Conservation (phyloP, 441 rosid genomes). For the Croton setiger region DNA sequence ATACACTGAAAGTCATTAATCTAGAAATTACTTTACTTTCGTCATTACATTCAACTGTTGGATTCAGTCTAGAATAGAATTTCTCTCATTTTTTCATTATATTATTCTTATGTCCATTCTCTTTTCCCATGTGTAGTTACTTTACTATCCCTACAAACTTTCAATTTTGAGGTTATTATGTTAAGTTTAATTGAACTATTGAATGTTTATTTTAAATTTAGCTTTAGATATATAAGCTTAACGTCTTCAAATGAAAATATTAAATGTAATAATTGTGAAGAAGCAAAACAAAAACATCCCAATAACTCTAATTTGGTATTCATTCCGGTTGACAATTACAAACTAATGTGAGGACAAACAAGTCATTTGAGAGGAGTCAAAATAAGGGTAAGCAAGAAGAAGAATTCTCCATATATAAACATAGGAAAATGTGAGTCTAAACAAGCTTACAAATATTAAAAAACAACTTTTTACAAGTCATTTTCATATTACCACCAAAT, state of each 20-base stretch:
- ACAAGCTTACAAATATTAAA: constrained; percentile 22
- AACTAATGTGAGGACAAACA: constrained; percentile 7
- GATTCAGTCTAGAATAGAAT: too few species aligned
- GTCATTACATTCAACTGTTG: too few species aligned
- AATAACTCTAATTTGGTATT: too few species aligned
- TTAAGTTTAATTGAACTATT: background rate
- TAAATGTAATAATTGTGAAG: background rate
- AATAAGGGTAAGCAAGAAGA: constrained; percentile 11
- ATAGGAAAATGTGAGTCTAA: background rate
- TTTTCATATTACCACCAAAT: constrained; percentile 19
- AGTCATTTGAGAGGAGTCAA: constrained; percentile 18
- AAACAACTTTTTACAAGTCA: constrained; percentile 21
- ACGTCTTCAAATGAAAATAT: background rate
- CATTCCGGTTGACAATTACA: background rate
- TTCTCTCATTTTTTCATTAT: too few species aligned
- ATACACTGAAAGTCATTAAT: background rate
- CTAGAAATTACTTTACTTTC: background rate
- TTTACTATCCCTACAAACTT: background rate
- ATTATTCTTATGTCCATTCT: background rate
- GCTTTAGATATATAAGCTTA: too few species aligned
- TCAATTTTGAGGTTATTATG: background rate
- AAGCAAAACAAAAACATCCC: background rate
- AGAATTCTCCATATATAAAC: constrained; percentile 9
- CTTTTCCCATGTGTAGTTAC: background rate
- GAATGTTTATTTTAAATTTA: background rate